Evolutionary conservation across 108 stramenopile genomes (phyloP).

Genomic region (Fragilariopsis cylindrus): DNA sequence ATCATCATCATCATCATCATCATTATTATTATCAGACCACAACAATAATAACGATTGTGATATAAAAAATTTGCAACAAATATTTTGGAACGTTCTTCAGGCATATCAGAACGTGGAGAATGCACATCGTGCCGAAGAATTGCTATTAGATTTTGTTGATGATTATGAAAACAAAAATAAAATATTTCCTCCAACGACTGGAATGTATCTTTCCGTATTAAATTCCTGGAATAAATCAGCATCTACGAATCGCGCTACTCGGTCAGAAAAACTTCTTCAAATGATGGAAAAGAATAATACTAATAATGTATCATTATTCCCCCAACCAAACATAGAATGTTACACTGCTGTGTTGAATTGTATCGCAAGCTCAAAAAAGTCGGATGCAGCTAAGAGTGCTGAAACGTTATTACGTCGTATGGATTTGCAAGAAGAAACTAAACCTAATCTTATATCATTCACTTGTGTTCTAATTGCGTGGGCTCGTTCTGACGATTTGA

Average conservation of each 20-base stretch:
- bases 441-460: constrained; percentile 21
- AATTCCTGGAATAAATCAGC: constrained; percentile 27
- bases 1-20: no score
- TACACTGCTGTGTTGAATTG: constrained; percentile 33
- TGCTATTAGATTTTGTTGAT: constrained; percentile 23
- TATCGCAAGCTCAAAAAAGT: constrained; percentile 24
- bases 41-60: background rate
- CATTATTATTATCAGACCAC: background rate
- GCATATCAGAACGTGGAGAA: constrained; percentile 19
- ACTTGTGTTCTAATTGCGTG: constrained; percentile 37
- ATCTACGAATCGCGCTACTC: constrained; percentile 20
- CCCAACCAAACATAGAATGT: constrained; percentile 24
- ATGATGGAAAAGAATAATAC: constrained; percentile 13
- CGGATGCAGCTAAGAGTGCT: constrained; percentile 19
- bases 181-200: constrained; percentile 14
- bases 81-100: constrained; percentile 18
- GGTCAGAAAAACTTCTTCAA: constrained; percentile 31
- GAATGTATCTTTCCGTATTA: constrained; percentile 26
- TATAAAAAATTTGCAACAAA: background rate
- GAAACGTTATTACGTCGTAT: constrained; percentile 28
- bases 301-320: background rate
- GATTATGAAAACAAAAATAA: background rate
- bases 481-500: constrained; percentile 23
- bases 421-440: constrained; percentile 7
- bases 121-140: constrained; percentile 33